Evolutionary conservation across 768 basidiomycete genomes (phyloP), one percentile per base, ranked within the genome.

Genomic region (Termitomyces sp.): DNA sequence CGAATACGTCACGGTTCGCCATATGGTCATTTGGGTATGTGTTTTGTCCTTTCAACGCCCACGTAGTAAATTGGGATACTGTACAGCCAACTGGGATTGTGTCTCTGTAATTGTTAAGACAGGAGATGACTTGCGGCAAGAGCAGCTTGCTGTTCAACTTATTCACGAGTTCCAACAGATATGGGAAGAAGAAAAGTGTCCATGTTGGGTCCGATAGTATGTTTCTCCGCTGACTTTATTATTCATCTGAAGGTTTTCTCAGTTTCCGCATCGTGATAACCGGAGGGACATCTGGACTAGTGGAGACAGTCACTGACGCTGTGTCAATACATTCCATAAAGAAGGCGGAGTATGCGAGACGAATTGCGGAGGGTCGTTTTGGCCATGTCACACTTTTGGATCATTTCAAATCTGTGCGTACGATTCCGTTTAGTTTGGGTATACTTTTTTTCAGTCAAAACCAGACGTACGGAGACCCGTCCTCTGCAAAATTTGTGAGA

Each of bases 311-410:
- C 62, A 98, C 94, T 4, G 97, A 99, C 64, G 91, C 96, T 0
- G 94, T 98, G 0, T 98, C 97, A 5, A 93, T 99, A 64, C 97
- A 99, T 69, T 98, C 97, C 1, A 97, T 99, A 71, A 99, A 99
- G 79, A 99, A 99, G 73, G 90, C 93, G 3, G 96, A 97, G 69
- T 98, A 98, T 71, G 95, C 96, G 1, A 83, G 92, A 63, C 80
- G 93, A 55, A 72, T 96, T 55, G 83, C 92, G 4, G 83, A 85
- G 64, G 89, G 93, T 33, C 82, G 85, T 54, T 75, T 96, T 20
- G 90, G 89, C 34, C 87, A 94, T 68, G 96, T 97, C 48, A 91
- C 91, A 2, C 70, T 99, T 53, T 73, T 93, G 62, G 95, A 99
- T 68, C 93, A 99, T 72, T 99, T 97, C 71, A 84, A 83, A 68